These are phyloP conservation scores for Hymenoscyphus linearis DNA, from an alignment of 2,329 filamentous ascomycete species.

Conservation along the genomic window DNA sequence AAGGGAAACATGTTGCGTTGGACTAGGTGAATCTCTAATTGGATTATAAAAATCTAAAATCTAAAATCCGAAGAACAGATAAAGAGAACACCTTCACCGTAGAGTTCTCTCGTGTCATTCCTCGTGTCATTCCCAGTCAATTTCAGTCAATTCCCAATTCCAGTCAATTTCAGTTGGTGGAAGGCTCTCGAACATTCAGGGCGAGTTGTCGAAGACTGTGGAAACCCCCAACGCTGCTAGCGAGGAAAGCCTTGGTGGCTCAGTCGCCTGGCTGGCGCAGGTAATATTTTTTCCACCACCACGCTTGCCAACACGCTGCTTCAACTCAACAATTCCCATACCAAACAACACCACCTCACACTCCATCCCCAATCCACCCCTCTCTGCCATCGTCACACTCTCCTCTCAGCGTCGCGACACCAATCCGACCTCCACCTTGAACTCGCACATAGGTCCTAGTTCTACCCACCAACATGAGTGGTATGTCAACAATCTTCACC, in stretches of 20 bases:
- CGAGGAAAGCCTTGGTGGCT: constrained; percentile 1
- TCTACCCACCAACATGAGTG: constrained; percentile 22
- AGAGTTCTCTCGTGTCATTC: background rate
- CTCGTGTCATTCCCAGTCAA: background rate
- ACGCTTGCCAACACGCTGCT: constrained; percentile 2
- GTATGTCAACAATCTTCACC: constrained; percentile 16
- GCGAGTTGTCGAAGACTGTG: constrained; percentile 5
- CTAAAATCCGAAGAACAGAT: background rate
- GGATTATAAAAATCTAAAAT: background rate
- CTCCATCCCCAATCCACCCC: background rate
- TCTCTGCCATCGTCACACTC: background rate
- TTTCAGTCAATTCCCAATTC: too few species aligned
- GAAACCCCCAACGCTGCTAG: constrained; percentile 1
- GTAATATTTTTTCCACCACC: constrained; percentile 3
- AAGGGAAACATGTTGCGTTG: background rate
- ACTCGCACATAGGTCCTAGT: background rate
- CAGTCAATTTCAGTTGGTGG: background rate
- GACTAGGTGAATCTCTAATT: background rate
- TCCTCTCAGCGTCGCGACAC: background rate
- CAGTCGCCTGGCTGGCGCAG: background rate
- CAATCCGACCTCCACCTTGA: background rate
- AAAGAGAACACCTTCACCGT: background rate
- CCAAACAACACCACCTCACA: background rate
- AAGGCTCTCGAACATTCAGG: constrained; percentile 7
- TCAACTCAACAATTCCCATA: background rate